These are phyloP conservation scores for Coprinellus micaceus DNA, from an alignment of 768 basidiomycete genomes.

Conservation along the genomic window DNA sequence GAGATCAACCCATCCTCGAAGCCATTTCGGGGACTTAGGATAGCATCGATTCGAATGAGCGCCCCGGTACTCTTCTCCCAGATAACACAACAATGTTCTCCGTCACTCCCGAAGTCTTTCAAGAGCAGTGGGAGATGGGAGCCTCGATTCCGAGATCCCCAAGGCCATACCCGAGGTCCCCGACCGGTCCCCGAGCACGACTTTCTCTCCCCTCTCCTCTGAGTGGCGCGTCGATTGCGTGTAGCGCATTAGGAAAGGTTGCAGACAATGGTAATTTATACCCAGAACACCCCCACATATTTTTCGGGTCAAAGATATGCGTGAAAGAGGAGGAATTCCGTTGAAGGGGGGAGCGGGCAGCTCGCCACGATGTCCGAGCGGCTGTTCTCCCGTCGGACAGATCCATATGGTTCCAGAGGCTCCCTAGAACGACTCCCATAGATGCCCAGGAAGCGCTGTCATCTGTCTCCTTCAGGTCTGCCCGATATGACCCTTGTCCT, in stretches of 20 bases:
- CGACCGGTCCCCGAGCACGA: neutral
- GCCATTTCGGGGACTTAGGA: neutral
- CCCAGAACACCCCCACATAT: neutral
- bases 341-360: conserved; percentile 43
- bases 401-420: neutral
- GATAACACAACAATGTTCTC: too few relatives aligned
- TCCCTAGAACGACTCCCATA: too few relatives aligned
- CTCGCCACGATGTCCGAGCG: conserved; percentile 30
- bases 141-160: neutral
- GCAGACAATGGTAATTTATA: too few relatives aligned
- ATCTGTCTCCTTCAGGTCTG: neutral
- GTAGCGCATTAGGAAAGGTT: too few relatives aligned
- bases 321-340: conserved; percentile 13
- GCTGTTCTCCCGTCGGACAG: neutral
- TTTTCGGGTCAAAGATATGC: neutral
- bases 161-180: neutral
- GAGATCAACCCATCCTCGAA: neutral
- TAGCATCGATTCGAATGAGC: neutral
- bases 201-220: too few relatives aligned
- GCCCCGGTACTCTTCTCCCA: too few relatives aligned
- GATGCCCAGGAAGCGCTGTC: neutral
- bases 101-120: neutral
- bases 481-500: too few relatives aligned
- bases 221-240: too few relatives aligned
- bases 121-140: neutral